Evolutionary conservation across 2,329 filamentous ascomycete species (phyloP).

Genomic region (Dactylellina drechsleri): DNA sequence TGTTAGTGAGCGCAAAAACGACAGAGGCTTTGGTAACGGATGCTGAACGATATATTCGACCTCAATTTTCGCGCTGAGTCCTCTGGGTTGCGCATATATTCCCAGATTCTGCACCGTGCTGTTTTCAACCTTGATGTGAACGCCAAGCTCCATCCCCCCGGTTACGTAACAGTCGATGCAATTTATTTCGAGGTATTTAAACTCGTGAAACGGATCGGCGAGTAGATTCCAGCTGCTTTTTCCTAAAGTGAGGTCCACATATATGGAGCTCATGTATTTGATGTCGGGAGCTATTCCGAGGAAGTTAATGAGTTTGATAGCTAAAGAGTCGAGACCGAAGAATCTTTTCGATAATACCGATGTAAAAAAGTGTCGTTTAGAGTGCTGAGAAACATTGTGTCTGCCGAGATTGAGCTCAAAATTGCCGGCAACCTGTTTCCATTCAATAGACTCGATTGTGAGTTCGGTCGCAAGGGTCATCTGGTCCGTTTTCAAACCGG

Average conservation of each 20-base stretch:
- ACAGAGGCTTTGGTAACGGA: slow-evolving; percentile 13
- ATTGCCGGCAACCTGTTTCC: slow-evolving; percentile 38
- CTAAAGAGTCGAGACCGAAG: slow-evolving; percentile 26
- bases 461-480: slow-evolving; percentile 6
- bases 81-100: slow-evolving; percentile 43
- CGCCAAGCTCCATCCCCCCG: slow-evolving; percentile 50
- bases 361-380: slow-evolving; percentile 8
- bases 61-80: slow-evolving; percentile 50
- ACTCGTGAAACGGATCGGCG: slow-evolving; percentile 37
- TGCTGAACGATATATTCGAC: slow-evolving; percentile 31
- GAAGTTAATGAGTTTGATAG: slow-evolving; percentile 28
- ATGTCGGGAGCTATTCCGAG: slow-evolving; percentile 29
- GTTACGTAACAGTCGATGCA: slow-evolving; percentile 54
- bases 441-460: slow-evolving; percentile 15
- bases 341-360: slow-evolving; percentile 24
- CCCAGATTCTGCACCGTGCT: slow-evolving; percentile 50
- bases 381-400: slow-evolving; percentile 14
- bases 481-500: slow-evolving; percentile 13
- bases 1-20: slow-evolving; percentile 31
- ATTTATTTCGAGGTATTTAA: slow-evolving; percentile 41
- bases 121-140: slow-evolving; percentile 47
- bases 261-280: slow-evolving; percentile 22
- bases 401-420: slow-evolving; percentile 40
- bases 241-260: slow-evolving; percentile 23
- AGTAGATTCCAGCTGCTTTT: slow-evolving; percentile 13